Percentiles rank a stretch among this genome's conserved stretches.
These are phyloP conservation scores for Plasmodium gallinaceum DNA, from an alignment of 169 alveolate genomes.

Conservation along the genomic window DNA sequence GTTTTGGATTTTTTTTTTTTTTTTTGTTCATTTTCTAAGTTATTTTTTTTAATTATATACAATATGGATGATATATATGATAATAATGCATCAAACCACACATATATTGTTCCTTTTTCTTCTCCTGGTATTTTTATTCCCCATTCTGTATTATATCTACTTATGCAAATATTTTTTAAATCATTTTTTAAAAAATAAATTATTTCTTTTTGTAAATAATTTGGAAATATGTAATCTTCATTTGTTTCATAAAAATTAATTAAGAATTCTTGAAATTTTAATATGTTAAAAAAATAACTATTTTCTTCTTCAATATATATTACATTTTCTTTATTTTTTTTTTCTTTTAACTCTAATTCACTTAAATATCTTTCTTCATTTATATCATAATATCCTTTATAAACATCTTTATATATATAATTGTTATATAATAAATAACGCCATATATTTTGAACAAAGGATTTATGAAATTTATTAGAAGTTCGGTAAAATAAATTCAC, in stretches of 20 bases:
- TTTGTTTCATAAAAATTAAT: conserved; percentile 62
- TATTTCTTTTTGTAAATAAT: conserved; percentile 69
- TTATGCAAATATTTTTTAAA: conserved; percentile 81
- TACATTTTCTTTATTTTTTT: conserved; percentile 42
- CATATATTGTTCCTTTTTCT: conserved; percentile 89
- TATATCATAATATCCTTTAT: conserved; percentile 82
- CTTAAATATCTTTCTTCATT: conserved; percentile 77
- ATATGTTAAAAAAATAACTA: conserved; percentile 81
- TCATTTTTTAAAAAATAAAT: conserved; percentile 41
- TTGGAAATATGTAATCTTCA: conserved; percentile 72
- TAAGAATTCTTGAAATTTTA: conserved; percentile 75
- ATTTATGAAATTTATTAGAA: conserved; percentile 81
- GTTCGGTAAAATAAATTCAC: conserved; percentile 87
- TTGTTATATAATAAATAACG: conserved; percentile 56
- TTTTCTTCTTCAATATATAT: conserved; percentile 81
- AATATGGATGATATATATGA: conserved; percentile 86
- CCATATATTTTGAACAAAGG: conserved; percentile 76
- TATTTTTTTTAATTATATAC: conserved; percentile 10
- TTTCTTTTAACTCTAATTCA: conserved; percentile 22
- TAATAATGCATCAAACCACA: conserved; percentile 93
- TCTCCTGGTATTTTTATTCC: conserved; percentile 80
- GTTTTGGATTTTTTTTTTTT: neutral
- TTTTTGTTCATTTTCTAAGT: neutral
- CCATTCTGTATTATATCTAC: conserved; percentile 82
- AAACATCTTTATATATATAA: conserved; percentile 82